A percentile compares a stretch with the other conserved stretches of the same genome.
Evolutionary conservation across 2,329 filamentous ascomycete species (phyloP).

Genomic region (Xylaria sp.): DNA sequence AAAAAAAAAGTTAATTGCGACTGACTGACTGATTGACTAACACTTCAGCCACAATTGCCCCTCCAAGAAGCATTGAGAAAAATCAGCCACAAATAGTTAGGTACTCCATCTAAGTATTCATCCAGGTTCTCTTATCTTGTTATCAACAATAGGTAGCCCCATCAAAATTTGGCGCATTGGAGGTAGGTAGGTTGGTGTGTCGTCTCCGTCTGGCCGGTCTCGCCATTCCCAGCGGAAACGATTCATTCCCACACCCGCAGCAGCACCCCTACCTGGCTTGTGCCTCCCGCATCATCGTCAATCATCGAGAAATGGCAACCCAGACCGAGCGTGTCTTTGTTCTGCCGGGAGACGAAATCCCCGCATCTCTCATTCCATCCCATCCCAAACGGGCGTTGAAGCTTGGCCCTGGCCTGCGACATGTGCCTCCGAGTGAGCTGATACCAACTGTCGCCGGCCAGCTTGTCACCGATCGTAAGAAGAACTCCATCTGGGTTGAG

Average conservation of each 20-base stretch:
- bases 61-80: constrained; percentile 39
- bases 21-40: constrained; percentile 29
- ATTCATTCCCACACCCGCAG: constrained; percentile 18
- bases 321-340: constrained; percentile 69
- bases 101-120: no score
- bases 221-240: background rate
- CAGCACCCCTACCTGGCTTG: background rate
- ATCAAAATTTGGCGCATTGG: constrained; percentile 22
- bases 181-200: no score
- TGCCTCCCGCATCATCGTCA: background rate
- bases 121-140: constrained; percentile 20
- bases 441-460: constrained; percentile 74
- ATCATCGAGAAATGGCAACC: constrained; percentile 58
- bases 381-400: constrained; percentile 77
- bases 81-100: constrained; percentile 36
- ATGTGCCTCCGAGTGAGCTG: constrained; percentile 81
- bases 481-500: constrained; percentile 84
- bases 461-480: constrained; percentile 74
- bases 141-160: constrained; percentile 11
- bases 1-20: constrained; percentile 19
- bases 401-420: constrained; percentile 84
- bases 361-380: constrained; percentile 72
- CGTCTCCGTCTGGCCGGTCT: no score
- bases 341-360: constrained; percentile 83
- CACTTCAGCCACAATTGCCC: constrained; percentile 46